Percentiles rank a stretch among this genome's conserved stretches.
phyloP scores from a whole-genome alignment of 192 early-diverging fungal genomes.

The Powellomyces hirtus region DNA sequence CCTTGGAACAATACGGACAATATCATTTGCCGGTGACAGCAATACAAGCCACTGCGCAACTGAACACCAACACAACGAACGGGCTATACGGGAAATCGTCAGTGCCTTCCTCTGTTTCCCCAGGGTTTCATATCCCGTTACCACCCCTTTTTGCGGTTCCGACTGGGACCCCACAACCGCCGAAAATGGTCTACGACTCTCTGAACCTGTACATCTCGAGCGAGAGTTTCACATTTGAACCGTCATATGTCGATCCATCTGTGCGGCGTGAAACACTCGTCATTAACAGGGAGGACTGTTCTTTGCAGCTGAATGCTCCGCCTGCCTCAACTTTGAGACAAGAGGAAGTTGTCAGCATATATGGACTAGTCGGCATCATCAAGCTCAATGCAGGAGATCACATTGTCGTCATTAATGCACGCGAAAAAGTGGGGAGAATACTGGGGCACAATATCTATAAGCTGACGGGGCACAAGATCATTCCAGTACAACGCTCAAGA shows the following conservation, averaged over 20 bases:
- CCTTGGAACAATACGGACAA: too few relatives aligned
- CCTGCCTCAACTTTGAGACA: slow-evolving; percentile 45
- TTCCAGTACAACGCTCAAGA: slow-evolving; percentile 29
- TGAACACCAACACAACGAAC: too few relatives aligned
- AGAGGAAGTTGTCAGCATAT: slow-evolving; percentile 53
- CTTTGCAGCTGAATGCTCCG: slow-evolving; percentile 53
- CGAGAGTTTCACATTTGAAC: slow-evolving; percentile 58
- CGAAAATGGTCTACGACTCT: neutral
- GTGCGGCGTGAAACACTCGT: slow-evolving; percentile 55
- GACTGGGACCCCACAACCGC: too few relatives aligned
- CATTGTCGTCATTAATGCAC: slow-evolving; percentile 70
- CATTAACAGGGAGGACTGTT: slow-evolving; percentile 52
- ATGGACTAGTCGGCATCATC: slow-evolving; percentile 74
- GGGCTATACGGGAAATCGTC: too few relatives aligned
- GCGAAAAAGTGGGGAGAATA: slow-evolving; percentile 61
- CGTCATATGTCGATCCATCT: slow-evolving; percentile 46
- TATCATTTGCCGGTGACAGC: too few relatives aligned
- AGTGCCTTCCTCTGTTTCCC: too few relatives aligned
- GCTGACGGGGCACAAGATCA: slow-evolving; percentile 47
- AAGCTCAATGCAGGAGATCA: slow-evolving; percentile 71
- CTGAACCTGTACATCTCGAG: slow-evolving; percentile 46
- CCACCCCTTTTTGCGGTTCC: too few relatives aligned
- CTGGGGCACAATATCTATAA: slow-evolving; percentile 62
- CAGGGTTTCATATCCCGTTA: too few relatives aligned
- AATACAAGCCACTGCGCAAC: too few relatives aligned